Percentiles rank a stretch among this genome's conserved stretches.
phyloP scores from a whole-genome alignment of 768 basidiomycete genomes.

The Kwoniella pini region DNA sequence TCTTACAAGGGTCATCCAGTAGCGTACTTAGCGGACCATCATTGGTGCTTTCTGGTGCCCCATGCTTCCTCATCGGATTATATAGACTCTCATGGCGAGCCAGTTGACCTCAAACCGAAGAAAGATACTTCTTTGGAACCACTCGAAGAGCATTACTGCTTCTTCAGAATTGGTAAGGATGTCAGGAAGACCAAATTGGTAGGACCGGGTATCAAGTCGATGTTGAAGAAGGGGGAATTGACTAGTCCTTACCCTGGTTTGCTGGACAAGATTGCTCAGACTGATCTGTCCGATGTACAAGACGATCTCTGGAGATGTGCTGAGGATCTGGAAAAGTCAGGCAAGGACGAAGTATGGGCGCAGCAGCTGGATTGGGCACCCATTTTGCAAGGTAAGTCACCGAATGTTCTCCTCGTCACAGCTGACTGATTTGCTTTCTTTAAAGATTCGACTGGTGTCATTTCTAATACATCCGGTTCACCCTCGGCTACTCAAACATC shows the following conservation, averaged over 20 bases:
- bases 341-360: conserved; percentile 29
- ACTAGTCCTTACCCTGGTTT: conserved; percentile 31
- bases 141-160: conserved; percentile 21
- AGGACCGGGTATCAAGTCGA: conserved; percentile 28
- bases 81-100: conserved; percentile 31
- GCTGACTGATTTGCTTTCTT: too few species aligned
- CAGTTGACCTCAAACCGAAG: conserved; percentile 25
- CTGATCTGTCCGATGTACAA: conserved; percentile 4
- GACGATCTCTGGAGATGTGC: conserved; percentile 26
- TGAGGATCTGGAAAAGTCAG: conserved; percentile 25
- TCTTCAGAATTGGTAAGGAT: conserved; percentile 32
- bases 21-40: conserved; percentile 60
- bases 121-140: conserved; percentile 31
- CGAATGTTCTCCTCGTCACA: too few species aligned
- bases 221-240: conserved; percentile 29
- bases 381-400: conserved; percentile 6
- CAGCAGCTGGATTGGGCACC: conserved; percentile 39
- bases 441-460: too few species aligned
- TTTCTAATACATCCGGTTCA: neutral
- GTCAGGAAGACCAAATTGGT: conserved; percentile 32
- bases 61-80: conserved; percentile 17
- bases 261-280: conserved; percentile 8
- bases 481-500: neutral
- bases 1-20: conserved; percentile 67
- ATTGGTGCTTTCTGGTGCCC: conserved; percentile 62